Evolutionary conservation across 441 rosid species (phyloP).

Genomic region (Omphalea diandra): DNA sequence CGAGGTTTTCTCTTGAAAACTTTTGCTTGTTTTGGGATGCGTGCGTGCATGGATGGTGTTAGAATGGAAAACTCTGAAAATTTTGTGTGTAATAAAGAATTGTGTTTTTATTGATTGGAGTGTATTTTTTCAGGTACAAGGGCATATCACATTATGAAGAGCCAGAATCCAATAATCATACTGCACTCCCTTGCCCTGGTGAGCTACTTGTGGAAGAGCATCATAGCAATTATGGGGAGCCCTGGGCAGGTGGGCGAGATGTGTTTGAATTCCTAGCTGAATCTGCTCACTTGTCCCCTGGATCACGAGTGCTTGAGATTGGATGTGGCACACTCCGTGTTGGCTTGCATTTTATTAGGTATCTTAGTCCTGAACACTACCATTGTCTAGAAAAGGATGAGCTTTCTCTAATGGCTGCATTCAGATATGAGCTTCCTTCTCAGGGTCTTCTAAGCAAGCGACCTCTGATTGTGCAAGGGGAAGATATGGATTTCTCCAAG

Average conservation of each 20-base stretch:
- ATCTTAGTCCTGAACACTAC: constrained; percentile 54
- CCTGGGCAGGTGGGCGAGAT: constrained; percentile 97
- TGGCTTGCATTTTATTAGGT: constrained; percentile 85
- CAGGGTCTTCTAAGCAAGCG: constrained; percentile 87
- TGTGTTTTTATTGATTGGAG: neutral
- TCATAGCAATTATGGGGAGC: constrained; percentile 96
- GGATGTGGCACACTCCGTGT: constrained; percentile 98
- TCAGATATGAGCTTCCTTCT: constrained; percentile 91
- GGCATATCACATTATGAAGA: constrained; percentile 93
- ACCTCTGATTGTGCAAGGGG: constrained; percentile 75
- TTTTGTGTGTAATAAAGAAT: neutral
- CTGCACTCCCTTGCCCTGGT: constrained; percentile 85
- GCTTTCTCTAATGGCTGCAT: constrained; percentile 94
- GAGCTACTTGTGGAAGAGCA: constrained; percentile 97
- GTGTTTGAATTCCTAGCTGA: constrained; percentile 91
- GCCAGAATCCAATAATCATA: constrained; percentile 59
- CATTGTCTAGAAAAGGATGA: constrained; percentile 93
- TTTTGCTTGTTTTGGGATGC: neutral
- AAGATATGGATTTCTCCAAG: constrained; percentile 84
- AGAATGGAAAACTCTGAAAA: too few species aligned
- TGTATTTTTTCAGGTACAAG: constrained; percentile 59
- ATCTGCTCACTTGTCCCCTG: constrained; percentile 50
- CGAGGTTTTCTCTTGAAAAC: neutral
- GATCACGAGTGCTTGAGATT: constrained; percentile 75
- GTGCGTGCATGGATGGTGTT: too few species aligned